Conservation (phyloP, 768 basidiomycete genomes). For the Auricularia heimuer region DNA sequence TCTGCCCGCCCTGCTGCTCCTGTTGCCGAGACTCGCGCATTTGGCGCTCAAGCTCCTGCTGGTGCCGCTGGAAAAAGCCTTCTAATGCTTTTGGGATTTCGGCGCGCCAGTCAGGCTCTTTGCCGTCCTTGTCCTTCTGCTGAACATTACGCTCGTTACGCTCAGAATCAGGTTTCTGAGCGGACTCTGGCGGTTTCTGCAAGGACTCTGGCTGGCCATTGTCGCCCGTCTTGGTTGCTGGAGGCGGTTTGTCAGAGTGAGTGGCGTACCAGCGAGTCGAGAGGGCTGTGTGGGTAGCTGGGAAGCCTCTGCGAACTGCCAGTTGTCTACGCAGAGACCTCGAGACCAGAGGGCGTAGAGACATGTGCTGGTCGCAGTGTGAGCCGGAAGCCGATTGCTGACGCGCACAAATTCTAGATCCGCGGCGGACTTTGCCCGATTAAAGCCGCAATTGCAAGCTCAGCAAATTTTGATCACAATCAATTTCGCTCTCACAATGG, state of each 20-base stretch:
- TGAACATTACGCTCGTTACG: slow-evolving; percentile 23
- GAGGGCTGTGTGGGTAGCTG: not conserved
- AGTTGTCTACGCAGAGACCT: not conserved
- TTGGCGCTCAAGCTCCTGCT: slow-evolving; percentile 12
- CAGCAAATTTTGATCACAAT: too few species aligned
- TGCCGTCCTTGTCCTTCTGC: slow-evolving; percentile 20
- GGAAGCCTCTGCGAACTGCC: not conserved
- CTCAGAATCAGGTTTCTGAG: slow-evolving; percentile 22
- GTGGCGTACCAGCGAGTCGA: not conserved
- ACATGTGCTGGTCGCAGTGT: not conserved
- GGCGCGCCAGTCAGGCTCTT: slow-evolving; percentile 16
- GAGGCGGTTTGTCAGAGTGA: not conserved
- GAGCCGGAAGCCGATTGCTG: not conserved
- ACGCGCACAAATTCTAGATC: not conserved
- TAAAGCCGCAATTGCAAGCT: too few species aligned
- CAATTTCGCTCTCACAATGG: too few species aligned
- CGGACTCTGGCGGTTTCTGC: too few species aligned
- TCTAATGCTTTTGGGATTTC: slow-evolving; percentile 60
- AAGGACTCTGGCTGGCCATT: too few species aligned
- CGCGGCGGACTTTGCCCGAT: not conserved
- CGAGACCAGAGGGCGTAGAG: not conserved
- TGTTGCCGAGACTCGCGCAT: slow-evolving; percentile 10
- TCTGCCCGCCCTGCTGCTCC: slow-evolving; percentile 19
- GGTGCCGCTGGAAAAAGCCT: slow-evolving; percentile 47
- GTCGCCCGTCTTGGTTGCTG: not conserved